These are phyloP conservation scores for Ustilago shanxiensis DNA, from an alignment of 1,284 basidiomycete species.

Conservation along the genomic window DNA sequence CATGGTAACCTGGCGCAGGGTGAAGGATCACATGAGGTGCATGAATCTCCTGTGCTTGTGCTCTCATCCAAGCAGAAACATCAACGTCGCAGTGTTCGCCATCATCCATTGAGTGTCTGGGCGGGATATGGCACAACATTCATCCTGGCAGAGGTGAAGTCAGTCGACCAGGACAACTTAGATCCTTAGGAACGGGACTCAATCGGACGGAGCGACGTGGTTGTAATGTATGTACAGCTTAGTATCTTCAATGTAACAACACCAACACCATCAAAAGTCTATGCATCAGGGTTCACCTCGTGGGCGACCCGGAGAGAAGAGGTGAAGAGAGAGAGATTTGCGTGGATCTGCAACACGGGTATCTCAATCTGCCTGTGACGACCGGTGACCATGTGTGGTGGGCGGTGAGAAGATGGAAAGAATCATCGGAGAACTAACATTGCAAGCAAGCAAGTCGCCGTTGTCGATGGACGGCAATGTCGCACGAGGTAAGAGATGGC, in stretches of 20 bases:
- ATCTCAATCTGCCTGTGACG: background rate
- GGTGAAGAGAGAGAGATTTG: background rate
- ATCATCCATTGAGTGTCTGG: constrained; percentile 35
- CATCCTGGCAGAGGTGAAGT: constrained; percentile 30
- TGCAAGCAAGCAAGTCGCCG: constrained; percentile 1
- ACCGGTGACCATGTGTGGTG: background rate
- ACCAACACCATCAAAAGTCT: background rate
- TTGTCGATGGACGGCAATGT: background rate
- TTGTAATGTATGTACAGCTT: no score
- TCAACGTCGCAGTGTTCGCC: background rate
- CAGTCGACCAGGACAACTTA: background rate
- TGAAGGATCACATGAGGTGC: constrained; percentile 39
- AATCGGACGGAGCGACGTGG: no score
- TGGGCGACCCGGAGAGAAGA: no score
- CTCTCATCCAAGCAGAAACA: background rate
- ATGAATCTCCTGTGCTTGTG: constrained; percentile 17
- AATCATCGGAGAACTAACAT: background rate
- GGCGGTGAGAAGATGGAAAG: background rate
- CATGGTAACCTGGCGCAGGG: constrained; percentile 57
- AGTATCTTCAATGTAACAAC: no score
- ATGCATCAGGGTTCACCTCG: background rate
- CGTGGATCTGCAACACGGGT: background rate
- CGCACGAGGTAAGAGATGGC: constrained; percentile 5
- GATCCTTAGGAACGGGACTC: no score
- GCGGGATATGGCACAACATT: constrained; percentile 51